Conservation (phyloP, 257 asterid species). For the Verbascum thapsus region DNA sequence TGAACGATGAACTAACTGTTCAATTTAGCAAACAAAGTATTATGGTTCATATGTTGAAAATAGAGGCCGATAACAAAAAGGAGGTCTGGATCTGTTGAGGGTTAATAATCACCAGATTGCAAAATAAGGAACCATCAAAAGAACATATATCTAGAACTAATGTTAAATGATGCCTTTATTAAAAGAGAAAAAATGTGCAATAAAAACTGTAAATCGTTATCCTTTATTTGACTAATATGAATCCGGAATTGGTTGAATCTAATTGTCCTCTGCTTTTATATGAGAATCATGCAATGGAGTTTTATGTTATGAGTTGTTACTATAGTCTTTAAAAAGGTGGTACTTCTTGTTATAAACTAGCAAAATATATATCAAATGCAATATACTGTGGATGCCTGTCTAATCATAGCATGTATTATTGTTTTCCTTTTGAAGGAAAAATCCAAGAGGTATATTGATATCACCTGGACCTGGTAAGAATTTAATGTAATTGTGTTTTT, state of each 20-base stretch:
- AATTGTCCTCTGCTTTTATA: conserved; percentile 1
- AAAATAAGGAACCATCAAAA: background rate
- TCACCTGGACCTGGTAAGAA: conserved; percentile 94
- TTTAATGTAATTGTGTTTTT: background rate
- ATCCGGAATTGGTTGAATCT: conserved; percentile 6
- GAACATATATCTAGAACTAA: conserved; percentile 10
- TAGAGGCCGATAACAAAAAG: background rate
- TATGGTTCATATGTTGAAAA: background rate
- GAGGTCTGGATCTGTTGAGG: conserved; percentile 1
- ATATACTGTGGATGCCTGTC: conserved; percentile 3
- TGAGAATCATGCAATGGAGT: background rate
- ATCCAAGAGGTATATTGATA: conserved; percentile 85
- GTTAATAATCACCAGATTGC: background rate
- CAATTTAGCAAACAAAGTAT: too few relatives aligned
- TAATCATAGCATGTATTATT: conserved; percentile 27
- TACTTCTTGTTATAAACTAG: conserved; percentile 13
- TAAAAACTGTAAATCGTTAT: background rate
- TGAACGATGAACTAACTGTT: background rate
- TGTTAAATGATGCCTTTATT: background rate
- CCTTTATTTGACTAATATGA: background rate
- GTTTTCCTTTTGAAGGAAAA: conserved; percentile 54
- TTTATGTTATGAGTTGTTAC: conserved; percentile 12
- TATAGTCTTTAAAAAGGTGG: conserved; percentile 8
- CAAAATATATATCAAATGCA: conserved; percentile 7
- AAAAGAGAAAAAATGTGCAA: conserved; percentile 13